Conservation (phyloP, 2,329 filamentous ascomycete genomes). For the Ambrosiella beaveri region DNA sequence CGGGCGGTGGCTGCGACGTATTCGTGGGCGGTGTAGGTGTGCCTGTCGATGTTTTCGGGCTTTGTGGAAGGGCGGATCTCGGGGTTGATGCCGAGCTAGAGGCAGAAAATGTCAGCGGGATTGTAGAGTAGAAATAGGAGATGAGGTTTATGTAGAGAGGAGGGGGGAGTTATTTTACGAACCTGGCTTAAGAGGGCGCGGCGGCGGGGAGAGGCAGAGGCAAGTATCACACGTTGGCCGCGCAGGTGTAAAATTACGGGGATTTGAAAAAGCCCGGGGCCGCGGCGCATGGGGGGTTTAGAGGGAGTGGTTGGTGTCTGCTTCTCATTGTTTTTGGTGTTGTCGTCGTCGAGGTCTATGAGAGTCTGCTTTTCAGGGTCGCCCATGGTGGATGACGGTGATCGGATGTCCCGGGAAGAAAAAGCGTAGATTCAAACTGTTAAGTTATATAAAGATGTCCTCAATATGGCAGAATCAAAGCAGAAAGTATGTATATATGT, state of each 20-base stretch:
- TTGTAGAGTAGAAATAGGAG: background rate
- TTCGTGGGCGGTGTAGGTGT: constrained; percentile 57
- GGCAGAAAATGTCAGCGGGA: background rate
- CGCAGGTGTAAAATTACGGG: constrained; percentile 64
- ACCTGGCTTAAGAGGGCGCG: constrained; percentile 64
- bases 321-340: background rate
- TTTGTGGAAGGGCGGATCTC: constrained; percentile 72
- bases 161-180: constrained; percentile 14
- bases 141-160: background rate
- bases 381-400: background rate
- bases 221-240: constrained; percentile 69
- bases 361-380: constrained; percentile 12
- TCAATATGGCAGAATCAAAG: background rate
- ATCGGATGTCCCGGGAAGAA: background rate
- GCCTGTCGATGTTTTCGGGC: constrained; percentile 73
- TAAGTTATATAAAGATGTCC: background rate
- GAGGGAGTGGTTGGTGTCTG: background rate
- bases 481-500: background rate
- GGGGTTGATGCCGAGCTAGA: constrained; percentile 64
- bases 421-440: background rate
- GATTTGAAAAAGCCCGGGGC: constrained; percentile 54
- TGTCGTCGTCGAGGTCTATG: constrained; percentile 9
- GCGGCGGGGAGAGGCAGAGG: constrained; percentile 73
- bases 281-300: constrained; percentile 25
- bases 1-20: constrained; percentile 81